A percentile compares a stretch with the other conserved stretches of the same genome.
Evolutionary conservation across 2,329 filamentous ascomycete genomes (phyloP).

Genomic region (Diplodia mutila): DNA sequence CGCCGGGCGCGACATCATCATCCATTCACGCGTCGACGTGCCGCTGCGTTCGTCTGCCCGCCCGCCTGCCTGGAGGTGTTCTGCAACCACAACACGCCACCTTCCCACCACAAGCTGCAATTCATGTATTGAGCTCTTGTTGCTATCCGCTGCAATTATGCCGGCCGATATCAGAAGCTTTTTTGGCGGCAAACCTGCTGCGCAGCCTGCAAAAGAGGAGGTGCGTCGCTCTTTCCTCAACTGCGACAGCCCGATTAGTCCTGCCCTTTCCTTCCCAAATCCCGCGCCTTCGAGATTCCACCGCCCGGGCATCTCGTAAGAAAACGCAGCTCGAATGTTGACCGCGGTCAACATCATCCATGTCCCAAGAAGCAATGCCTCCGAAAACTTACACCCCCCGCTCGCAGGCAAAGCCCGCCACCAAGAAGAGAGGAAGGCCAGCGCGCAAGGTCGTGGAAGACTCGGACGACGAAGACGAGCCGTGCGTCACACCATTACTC

Average conservation of each 20-base stretch:
- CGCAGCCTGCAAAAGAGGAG: conserved; percentile 47
- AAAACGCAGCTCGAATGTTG: not conserved
- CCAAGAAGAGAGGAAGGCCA: conserved; percentile 46
- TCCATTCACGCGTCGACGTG: conserved; percentile 22
- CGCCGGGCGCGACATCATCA: conserved; percentile 25
- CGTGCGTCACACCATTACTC: conserved; percentile 31
- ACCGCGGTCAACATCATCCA: not conserved
- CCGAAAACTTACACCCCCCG: not conserved
- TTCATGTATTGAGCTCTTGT: not conserved
- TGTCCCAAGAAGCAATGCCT: not conserved
- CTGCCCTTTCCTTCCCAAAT: not conserved
- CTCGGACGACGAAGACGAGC: conserved; percentile 71
- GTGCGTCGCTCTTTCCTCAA: conserved; percentile 26
- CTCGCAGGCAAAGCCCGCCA: conserved; percentile 38
- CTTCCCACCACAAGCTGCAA: not conserved
- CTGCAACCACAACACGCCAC: not conserved
- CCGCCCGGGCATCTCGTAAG: not conserved
- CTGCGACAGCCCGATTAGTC: not conserved
- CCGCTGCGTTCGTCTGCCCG: not conserved
- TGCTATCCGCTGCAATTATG: conserved; percentile 56
- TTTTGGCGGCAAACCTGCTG: conserved; percentile 76
- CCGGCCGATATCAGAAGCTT: conserved; percentile 86
- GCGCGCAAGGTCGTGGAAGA: conserved; percentile 62
- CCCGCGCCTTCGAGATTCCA: not conserved
- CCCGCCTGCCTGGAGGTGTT: not conserved